A percentile compares a stretch with the other conserved stretches of the same genome.
phyloP scores from a whole-genome alignment of 768 basidiomycete genomes.

The Kwoniella mangroviensis region DNA sequence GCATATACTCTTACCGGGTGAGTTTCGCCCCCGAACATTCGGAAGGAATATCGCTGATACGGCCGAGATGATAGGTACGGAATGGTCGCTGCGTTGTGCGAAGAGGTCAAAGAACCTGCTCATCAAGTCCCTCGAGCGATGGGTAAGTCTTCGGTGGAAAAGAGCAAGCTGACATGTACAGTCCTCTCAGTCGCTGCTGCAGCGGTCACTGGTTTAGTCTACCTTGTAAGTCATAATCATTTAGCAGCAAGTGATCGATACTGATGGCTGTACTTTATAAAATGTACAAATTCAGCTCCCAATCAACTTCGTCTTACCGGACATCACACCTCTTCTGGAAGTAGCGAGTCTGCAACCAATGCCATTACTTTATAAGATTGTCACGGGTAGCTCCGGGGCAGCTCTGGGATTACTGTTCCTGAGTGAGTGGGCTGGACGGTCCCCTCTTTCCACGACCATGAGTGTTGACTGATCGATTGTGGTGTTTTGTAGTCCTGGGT shows the following conservation, averaged over 20 bases:
- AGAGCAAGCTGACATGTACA: constrained; percentile 3
- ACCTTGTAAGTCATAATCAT: constrained; percentile 33
- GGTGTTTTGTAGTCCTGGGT: constrained; percentile 41
- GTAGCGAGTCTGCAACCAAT: constrained; percentile 70
- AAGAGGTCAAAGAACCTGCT: constrained; percentile 69
- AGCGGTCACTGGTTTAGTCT: constrained; percentile 46
- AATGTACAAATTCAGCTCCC: constrained; percentile 62
- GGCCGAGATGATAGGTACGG: constrained; percentile 57
- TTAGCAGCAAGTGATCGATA: neutral
- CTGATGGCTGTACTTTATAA: too few relatives aligned
- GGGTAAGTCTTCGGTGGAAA: constrained; percentile 58
- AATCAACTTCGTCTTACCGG: constrained; percentile 70
- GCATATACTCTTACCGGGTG: constrained; percentile 68
- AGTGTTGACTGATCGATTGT: neutral
- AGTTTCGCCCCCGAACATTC: neutral
- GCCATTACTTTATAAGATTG: constrained; percentile 67
- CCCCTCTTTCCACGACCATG: neutral
- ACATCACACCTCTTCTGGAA: constrained; percentile 64
- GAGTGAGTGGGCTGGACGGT: constrained; percentile 54
- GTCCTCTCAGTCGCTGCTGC: constrained; percentile 51
- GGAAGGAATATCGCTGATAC: neutral
- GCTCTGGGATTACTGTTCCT: constrained; percentile 65
- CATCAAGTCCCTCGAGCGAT: constrained; percentile 66
- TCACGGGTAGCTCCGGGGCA: constrained; percentile 68
- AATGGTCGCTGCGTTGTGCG: constrained; percentile 72